Conservation (phyloP, 306 rosid species). For the Medicago arabica region DNA sequence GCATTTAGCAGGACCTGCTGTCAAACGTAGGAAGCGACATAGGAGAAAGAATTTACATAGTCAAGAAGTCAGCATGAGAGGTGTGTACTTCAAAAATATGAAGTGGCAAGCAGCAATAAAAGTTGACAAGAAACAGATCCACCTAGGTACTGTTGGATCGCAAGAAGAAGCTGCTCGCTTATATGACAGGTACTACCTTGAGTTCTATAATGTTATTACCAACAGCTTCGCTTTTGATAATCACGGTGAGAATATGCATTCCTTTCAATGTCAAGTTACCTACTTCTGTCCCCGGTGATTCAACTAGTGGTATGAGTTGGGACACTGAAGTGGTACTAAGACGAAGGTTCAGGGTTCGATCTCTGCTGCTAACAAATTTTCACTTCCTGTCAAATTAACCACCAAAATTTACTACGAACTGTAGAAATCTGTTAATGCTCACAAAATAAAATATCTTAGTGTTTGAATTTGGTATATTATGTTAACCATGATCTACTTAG, state of each 20-base stretch:
- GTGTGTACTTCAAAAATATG: conserved; percentile 93
- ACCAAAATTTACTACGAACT: background rate
- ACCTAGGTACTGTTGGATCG: conserved; percentile 90
- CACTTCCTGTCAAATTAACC: too few species aligned
- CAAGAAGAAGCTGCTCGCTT: conserved; percentile 95
- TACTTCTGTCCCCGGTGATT: background rate
- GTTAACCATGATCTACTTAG: conserved; percentile 1
- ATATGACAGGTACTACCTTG: conserved; percentile 73
- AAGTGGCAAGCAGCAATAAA: conserved; percentile 99
- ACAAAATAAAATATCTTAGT: background rate
- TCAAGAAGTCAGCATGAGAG: conserved; percentile 89
- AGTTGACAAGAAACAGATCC: conserved; percentile 97
- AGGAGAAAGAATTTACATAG: conserved; percentile 76
- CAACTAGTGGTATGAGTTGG: background rate
- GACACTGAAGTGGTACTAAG: too few species aligned
- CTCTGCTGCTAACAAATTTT: too few species aligned
- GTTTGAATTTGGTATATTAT: background rate
- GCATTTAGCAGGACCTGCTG: conserved; percentile 66
- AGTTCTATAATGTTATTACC: conserved; percentile 16
- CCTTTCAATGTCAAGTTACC: background rate
- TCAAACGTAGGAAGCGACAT: conserved; percentile 90
- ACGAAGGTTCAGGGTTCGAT: too few species aligned
- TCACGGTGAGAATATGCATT: conserved; percentile 3
- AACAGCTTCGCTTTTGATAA: conserved; percentile 14
- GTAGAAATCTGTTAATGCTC: conserved; percentile 15